phyloP scores from a whole-genome alignment of 1,139 yeast genomes.

The Kodamaea arcana region DNA sequence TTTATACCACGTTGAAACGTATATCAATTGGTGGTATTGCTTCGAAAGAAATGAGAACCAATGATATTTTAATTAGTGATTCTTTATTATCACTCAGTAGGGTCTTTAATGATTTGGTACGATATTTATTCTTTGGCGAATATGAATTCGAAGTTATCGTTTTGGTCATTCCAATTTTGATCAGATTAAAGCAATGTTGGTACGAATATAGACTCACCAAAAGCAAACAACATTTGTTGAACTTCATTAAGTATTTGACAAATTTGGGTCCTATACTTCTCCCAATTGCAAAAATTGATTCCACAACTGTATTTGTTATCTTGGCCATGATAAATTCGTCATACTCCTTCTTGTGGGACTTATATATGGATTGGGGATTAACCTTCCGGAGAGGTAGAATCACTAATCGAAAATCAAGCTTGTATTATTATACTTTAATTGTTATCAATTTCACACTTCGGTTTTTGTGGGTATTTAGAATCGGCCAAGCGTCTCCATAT shows the following conservation, averaged over 20 bases:
- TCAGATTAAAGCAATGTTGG: constrained; percentile 79
- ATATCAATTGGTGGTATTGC: constrained; percentile 55
- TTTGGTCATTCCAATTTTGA: constrained; percentile 59
- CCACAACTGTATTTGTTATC: constrained; percentile 42
- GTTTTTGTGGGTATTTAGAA: constrained; percentile 63
- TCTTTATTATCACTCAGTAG: constrained; percentile 75
- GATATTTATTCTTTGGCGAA: constrained; percentile 33
- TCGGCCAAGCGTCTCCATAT: constrained; percentile 11
- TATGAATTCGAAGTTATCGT: constrained; percentile 46
- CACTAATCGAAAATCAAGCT: constrained; percentile 2
- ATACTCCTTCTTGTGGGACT: constrained; percentile 85
- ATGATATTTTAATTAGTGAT: constrained; percentile 79
- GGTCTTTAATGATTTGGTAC: constrained; percentile 56
- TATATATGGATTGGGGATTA: constrained; percentile 84
- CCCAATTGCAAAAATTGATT: constrained; percentile 8
- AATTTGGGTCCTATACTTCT: constrained; percentile 50
- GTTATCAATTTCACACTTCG: constrained; percentile 59
- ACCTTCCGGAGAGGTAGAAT: constrained; percentile 7
- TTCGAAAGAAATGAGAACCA: constrained; percentile 53
- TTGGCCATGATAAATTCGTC: constrained; percentile 60
- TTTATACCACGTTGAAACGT: constrained; percentile 49
- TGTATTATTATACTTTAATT: constrained; percentile 45
- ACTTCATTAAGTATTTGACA: constrained; percentile 69
- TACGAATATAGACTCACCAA: constrained; percentile 55
- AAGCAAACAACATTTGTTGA: constrained; percentile 56